phyloP scores from a whole-genome alignment of 345 rosid species.

The Heritiera littoralis region DNA sequence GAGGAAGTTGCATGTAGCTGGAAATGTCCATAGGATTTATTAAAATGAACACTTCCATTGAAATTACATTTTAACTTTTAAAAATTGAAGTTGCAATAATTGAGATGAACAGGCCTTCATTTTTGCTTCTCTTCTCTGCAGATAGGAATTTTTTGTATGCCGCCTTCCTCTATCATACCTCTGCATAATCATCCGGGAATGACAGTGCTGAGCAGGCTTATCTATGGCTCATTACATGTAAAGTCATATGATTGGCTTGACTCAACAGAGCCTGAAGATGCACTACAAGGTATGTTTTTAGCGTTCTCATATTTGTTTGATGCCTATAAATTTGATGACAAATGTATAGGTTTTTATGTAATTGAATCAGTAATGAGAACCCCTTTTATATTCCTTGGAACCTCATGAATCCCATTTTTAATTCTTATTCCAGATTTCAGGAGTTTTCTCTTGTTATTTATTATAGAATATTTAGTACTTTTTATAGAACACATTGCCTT shows the following conservation, averaged over 20 bases:
- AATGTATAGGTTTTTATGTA: background rate
- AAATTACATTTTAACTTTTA: background rate
- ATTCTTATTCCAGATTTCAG: background rate
- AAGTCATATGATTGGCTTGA: slow-evolving; percentile 91
- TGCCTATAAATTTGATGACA: slow-evolving; percentile 1
- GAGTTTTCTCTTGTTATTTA: background rate
- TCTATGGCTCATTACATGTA: slow-evolving; percentile 82
- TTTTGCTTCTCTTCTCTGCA: slow-evolving; percentile 36
- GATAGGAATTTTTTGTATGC: slow-evolving; percentile 97
- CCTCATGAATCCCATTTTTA: background rate
- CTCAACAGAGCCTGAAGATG: slow-evolving; percentile 47
- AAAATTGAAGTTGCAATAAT: slow-evolving; percentile 14
- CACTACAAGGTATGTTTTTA: slow-evolving; percentile 58
- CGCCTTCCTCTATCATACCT: slow-evolving; percentile 85
- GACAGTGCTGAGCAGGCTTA: slow-evolving; percentile 90
- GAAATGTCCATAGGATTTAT: slow-evolving; percentile 5
- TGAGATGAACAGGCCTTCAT: slow-evolving; percentile 9
- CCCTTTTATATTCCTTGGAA: background rate
- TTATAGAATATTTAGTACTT: background rate
- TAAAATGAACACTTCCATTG: slow-evolving; percentile 7
- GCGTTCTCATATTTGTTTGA: slow-evolving; percentile 1
- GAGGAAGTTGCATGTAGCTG: background rate
- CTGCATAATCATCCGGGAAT: slow-evolving; percentile 98
- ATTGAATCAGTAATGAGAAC: background rate
- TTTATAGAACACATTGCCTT: too few relatives aligned